Conservation (phyloP, 2,329 filamentous ascomycete species). For the Pleomassaria siparia region DNA sequence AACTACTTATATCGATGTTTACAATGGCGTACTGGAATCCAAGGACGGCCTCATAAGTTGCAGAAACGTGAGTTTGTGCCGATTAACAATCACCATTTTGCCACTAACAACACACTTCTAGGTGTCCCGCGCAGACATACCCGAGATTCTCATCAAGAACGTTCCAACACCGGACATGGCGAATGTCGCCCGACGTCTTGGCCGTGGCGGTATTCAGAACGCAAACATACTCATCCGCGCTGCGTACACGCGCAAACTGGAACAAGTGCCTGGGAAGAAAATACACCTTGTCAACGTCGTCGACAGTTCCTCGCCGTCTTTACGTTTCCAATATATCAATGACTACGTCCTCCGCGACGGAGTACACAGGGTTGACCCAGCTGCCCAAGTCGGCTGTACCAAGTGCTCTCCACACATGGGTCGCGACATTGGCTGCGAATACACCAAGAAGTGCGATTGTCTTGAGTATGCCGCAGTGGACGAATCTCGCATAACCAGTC, state of each 20-base stretch:
- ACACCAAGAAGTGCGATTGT: conserved; percentile 64
- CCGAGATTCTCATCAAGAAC: conserved; percentile 29
- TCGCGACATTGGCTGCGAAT: conserved; percentile 61
- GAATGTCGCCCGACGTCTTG: conserved; percentile 30
- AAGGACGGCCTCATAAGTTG: conserved; percentile 42
- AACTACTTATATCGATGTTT: conserved; percentile 24
- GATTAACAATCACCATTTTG: neutral
- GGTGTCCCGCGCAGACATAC: conserved; percentile 19
- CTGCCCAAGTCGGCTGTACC: conserved; percentile 67
- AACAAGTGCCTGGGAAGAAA: conserved; percentile 30
- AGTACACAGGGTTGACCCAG: conserved; percentile 61
- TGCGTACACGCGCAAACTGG: conserved; percentile 39
- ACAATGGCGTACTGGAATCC: conserved; percentile 45
- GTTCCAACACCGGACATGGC: conserved; percentile 44
- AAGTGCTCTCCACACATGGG: conserved; percentile 62
- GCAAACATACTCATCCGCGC: conserved; percentile 42
- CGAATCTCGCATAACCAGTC: conserved; percentile 35
- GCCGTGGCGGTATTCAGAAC: conserved; percentile 22
- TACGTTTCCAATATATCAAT: conserved; percentile 69
- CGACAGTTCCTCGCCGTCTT: conserved; percentile 58
- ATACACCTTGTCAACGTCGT: conserved; percentile 67
- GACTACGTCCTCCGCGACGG: conserved; percentile 61
- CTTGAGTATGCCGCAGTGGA: conserved; percentile 62
- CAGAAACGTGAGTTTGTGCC: conserved; percentile 29
- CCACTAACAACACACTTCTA: conserved; percentile 7